Conservation (phyloP, 352 stramenopile species). For the Phytophthora ramorum region DNA sequence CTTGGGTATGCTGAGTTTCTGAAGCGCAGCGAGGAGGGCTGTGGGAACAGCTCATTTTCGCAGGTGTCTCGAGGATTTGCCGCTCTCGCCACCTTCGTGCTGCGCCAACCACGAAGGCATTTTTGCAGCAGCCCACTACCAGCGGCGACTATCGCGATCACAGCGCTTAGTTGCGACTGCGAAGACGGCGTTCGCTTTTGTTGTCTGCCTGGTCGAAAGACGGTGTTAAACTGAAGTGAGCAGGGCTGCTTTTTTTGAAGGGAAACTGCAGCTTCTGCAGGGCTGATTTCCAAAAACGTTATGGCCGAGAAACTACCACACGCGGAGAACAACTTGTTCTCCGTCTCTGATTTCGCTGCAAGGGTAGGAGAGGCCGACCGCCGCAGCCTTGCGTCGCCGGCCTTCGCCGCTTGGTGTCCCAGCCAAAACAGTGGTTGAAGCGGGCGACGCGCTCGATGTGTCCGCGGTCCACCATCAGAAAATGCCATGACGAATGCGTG, state of each 20-base stretch:
- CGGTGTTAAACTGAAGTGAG: conserved; percentile 9
- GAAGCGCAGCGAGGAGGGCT: conserved; percentile 11
- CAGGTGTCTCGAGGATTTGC: conserved; percentile 32
- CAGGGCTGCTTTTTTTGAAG: background rate
- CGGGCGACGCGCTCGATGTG: conserved; percentile 6
- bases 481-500: conserved; percentile 18
- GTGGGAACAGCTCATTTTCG: conserved; percentile 25
- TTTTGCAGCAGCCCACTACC: conserved; percentile 24
- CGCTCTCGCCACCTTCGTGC: conserved; percentile 1
- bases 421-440: conserved; percentile 28
- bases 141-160: conserved; percentile 28
- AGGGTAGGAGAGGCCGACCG: background rate
- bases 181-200: conserved; percentile 7
- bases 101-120: conserved; percentile 17
- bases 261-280: background rate
- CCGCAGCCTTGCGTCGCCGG: background rate
- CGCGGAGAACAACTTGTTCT: conserved; percentile 16
- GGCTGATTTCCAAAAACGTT: conserved; percentile 14
- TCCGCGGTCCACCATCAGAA: conserved; percentile 20
- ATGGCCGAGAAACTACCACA: conserved; percentile 3
- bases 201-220: background rate
- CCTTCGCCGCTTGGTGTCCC: conserved; percentile 1
- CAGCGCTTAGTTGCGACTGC: background rate
- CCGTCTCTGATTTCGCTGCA: conserved; percentile 18
- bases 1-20: conserved; percentile 9